Evolutionary conservation across 2,329 filamentous ascomycete species (phyloP).

Genomic region (Colletotrichum lindemuthianum): DNA sequence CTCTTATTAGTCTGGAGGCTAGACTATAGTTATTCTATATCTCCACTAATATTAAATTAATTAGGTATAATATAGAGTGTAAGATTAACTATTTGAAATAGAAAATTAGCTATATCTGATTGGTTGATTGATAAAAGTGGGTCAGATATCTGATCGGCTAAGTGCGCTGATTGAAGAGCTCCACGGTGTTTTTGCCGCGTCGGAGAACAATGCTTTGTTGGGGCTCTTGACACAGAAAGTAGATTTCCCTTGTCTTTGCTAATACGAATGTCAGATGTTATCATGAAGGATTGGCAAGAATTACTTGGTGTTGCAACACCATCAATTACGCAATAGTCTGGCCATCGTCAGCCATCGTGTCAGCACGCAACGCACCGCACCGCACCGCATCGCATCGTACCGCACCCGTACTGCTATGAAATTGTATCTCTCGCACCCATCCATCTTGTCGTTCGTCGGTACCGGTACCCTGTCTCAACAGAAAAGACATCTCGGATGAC

Average conservation of each 20-base stretch:
- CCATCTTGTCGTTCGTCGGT: background rate
- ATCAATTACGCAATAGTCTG: background rate
- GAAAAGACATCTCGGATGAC: constrained; percentile 2
- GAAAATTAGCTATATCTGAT: too few species aligned
- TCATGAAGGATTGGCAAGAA: background rate
- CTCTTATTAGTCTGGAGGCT: too few species aligned
- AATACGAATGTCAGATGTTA: background rate
- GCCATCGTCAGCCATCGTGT: background rate
- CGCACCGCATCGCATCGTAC: too few species aligned
- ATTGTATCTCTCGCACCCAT: background rate
- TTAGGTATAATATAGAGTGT: too few species aligned
- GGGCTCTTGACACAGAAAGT: background rate
- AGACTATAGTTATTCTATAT: too few species aligned
- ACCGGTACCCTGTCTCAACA: constrained; percentile 10
- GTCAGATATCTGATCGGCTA: too few species aligned
- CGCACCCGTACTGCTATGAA: background rate
- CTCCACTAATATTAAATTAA: too few species aligned
- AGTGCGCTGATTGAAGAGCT: background rate
- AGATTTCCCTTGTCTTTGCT: background rate
- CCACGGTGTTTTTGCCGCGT: constrained; percentile 2
- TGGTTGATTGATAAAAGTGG: too few species aligned
- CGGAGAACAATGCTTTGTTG: constrained; percentile 34
- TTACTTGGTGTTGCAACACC: background rate
- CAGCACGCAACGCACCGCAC: constrained; percentile 10
- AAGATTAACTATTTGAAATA: too few species aligned